Evolutionary conservation across 2,329 filamentous ascomycete species (phyloP).

Genomic region (Anthostomella pinea): DNA sequence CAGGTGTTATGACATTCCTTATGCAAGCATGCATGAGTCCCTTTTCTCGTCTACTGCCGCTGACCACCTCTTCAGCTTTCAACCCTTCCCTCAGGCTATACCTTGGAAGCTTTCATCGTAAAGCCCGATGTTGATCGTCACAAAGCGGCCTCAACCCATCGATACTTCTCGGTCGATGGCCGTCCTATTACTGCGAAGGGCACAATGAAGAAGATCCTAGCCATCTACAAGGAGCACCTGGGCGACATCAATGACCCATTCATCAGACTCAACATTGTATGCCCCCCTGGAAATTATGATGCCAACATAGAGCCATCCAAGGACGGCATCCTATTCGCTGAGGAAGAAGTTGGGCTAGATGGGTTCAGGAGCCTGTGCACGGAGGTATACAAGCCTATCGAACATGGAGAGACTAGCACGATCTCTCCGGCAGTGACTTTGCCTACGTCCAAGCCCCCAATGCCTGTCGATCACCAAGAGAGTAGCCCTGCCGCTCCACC

Average conservation of each 20-base stretch:
- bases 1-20: too few relatives aligned
- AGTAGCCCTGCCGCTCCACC: too few relatives aligned
- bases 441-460: too few relatives aligned
- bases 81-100: too few relatives aligned
- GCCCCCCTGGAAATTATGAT: conserved; percentile 64
- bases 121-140: conserved; percentile 42
- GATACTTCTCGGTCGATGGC: conserved; percentile 66
- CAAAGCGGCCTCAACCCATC: conserved; percentile 46
- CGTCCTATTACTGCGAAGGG: conserved; percentile 60
- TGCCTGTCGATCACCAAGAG: too few relatives aligned
- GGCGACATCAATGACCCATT: conserved; percentile 49
- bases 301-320: conserved; percentile 70
- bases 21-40: too few relatives aligned
- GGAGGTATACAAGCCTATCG: conserved; percentile 34
- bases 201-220: conserved; percentile 57
- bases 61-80: neutral
- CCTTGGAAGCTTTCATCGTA: conserved; percentile 58
- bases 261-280: conserved; percentile 61
- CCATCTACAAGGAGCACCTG: conserved; percentile 53
- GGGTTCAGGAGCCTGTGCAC: conserved; percentile 45
- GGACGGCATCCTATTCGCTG: conserved; percentile 66
- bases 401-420: neutral
- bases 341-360: conserved; percentile 46
- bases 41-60: conserved; percentile 9
- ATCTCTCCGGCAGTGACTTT: too few relatives aligned